Evolutionary conservation across 2,329 filamentous ascomycete genomes (phyloP), one percentile per base, ranked within the genome.

Genomic region (Akanthomyces lecanii): DNA sequence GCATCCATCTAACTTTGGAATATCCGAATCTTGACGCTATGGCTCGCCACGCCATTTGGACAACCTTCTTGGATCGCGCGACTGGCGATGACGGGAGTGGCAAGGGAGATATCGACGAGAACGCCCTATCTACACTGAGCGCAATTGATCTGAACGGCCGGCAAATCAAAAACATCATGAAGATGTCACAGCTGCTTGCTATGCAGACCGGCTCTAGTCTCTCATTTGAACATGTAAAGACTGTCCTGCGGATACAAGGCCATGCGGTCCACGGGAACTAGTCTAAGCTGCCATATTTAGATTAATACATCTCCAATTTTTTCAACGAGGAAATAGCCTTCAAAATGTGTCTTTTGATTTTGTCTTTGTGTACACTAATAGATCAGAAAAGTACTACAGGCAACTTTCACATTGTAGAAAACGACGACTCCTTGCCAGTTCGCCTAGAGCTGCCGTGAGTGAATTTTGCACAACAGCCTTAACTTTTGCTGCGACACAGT

Each of bases 91-190:
- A 86, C 90, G 62, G 85, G 85, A 57, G 75, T 86, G 21, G 79
- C 84, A 65, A 79, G 84, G 1, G 83, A 86, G 67, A 74, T 79
- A 70, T 81, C 78, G 3, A 23, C 3, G 86, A 90, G 5, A 81
- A 84, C 10, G 89, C 96, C 71, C 87, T 86, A 65, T 83, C 86
- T 55, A 73, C 77, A 45, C 78, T 96, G 23, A 85, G 89, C 1
- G 82, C 86, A 57, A 84, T 89, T 70, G 86, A 87, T 40, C 80
- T 85, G 64, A 85, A 85, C 64, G 82, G 82, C 10, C 77, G 82
- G n/a, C 80, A 93, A 84, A 96, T 96, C 81, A 96, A 96, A 79
- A 96, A 96, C 73, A 89, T 89, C 11, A 88, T 96, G 57, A 85
- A 89, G 62, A 94, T 90, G 0, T 90, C 91, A 1, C 91, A 96